Base-by-base conservation (phyloP, 192 early-diverging fungal genomes). In the Spizellomyces sp. region DNA sequence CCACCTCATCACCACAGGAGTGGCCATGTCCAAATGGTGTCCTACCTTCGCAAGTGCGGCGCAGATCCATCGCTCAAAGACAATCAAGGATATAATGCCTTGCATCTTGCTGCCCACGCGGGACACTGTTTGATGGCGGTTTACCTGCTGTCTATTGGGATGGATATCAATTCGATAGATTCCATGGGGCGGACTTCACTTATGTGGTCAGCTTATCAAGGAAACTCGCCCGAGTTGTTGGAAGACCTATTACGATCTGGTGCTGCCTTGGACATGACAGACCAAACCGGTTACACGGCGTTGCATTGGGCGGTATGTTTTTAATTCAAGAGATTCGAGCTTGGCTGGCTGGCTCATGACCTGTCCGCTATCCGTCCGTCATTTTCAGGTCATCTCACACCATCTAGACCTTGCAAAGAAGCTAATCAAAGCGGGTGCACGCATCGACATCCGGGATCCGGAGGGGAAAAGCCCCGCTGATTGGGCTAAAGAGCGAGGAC, bases 141-240 rank as follows among this genome's bases (percentile, higher is more conserved):
- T 4, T 95, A 89, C 71, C 62, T 98, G 41, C 77, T 94, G 8
- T 81, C 86, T 65, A 77, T 85, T 6, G 92, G 87, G 3, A 84
- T 91, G 72, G 89, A 90, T 59, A 83, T 94, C 5, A 92, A 99
- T 72, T 60, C 76, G 0, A 75, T 80, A 5, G 97, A 99, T 67
- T 77, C 81, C 4, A 82, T 92, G 59, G 90, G 90, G 41, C 87
- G 93, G 44, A 99, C 97, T 10, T 83, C 92, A 55, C 81, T 99
- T 27, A 96, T 97, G 93, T 99, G 97, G 97, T 89, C 92, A 1
- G 90, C 92, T 0, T 98, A 96, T 74, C 91, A 94, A 75, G 91
- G 90, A 2, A 92, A 93, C 75, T 83, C 88, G 43, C 67, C 87
- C 9, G 81, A 83, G 22, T 84, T 87, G 41, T 81, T 93, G 8